A percentile compares a stretch with the other conserved stretches of the same genome.
Conservation (phyloP, 768 basidiomycete genomes). For the Tricholoma sp. region DNA sequence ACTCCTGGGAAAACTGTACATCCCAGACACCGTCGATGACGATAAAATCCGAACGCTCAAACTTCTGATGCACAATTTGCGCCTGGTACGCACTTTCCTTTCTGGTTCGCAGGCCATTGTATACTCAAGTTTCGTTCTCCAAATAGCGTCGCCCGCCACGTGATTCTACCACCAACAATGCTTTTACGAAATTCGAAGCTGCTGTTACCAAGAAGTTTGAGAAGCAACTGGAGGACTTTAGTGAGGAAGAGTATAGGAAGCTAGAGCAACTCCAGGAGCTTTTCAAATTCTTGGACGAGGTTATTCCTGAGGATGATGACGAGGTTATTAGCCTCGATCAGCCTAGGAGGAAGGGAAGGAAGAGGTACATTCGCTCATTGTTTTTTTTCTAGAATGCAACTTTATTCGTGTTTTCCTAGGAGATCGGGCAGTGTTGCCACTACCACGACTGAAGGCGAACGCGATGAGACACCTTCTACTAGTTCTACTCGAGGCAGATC, state of each 20-base stretch:
- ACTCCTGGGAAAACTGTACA: conserved; percentile 55
- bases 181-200: conserved; percentile 66
- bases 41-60: conserved; percentile 61
- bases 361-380: conserved; percentile 27
- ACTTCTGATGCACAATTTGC: conserved; percentile 55
- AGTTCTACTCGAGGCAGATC: conserved; percentile 24
- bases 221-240: conserved; percentile 64
- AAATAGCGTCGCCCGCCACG: conserved; percentile 36
- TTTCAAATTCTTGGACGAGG: conserved; percentile 68
- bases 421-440: conserved; percentile 57
- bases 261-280: conserved; percentile 57
- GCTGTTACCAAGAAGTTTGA: conserved; percentile 66
- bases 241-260: conserved; percentile 64
- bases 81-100: conserved; percentile 35
- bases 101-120: background rate
- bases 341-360: conserved; percentile 42
- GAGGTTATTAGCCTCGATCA: conserved; percentile 39
- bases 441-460: conserved; percentile 31
- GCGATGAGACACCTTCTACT: conserved; percentile 29
- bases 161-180: conserved; percentile 60
- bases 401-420: conserved; percentile 26
- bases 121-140: conserved; percentile 1
- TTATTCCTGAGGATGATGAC: conserved; percentile 63
- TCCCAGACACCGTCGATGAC: conserved; percentile 69
- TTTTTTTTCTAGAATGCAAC: background rate